Conservation (phyloP, 148 eudicot species). For the Selenicereus undatus region DNA sequence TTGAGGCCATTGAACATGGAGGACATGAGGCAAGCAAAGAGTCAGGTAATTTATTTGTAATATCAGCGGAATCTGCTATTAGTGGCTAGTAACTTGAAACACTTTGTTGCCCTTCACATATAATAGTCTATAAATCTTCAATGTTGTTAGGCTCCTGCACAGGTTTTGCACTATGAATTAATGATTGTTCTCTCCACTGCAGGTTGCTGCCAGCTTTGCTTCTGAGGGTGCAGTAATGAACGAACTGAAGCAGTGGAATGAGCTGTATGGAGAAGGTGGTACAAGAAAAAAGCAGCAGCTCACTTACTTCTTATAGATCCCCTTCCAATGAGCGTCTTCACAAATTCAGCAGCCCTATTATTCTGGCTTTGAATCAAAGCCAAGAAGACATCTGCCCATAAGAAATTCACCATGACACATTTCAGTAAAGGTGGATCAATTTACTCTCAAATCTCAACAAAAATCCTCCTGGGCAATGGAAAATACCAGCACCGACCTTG, state of each 20-base stretch:
- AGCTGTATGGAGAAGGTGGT: constrained; percentile 91
- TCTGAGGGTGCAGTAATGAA: constrained; percentile 77
- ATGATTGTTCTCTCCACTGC: constrained; percentile 15
- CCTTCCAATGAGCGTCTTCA: constrained; percentile 1
- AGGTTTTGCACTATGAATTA: not conserved
- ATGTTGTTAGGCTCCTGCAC: not conserved
- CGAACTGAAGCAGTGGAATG: constrained; percentile 92
- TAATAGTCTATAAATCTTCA: not conserved
- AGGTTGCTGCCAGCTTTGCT: constrained; percentile 93
- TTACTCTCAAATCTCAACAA: not conserved
- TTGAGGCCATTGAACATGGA: constrained; percentile 86
- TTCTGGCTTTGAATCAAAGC: constrained; percentile 1
- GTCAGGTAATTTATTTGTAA: constrained; percentile 48
- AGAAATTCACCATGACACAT: not conserved
- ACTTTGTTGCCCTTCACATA: no score
- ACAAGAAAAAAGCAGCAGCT: constrained; percentile 86
- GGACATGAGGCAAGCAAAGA: constrained; percentile 90
- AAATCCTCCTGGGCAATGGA: constrained; percentile 2
- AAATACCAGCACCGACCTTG: constrained; percentile 1
- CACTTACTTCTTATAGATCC: constrained; percentile 67
- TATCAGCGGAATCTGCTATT: not conserved
- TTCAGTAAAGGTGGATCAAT: not conserved
- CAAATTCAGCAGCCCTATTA: constrained; percentile 2
- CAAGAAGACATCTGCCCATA: not conserved
- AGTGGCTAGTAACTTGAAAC: not conserved